These are phyloP conservation scores for Coprinopsis cinerea DNA, from an alignment of 768 basidiomycete species.

Conservation along the genomic window DNA sequence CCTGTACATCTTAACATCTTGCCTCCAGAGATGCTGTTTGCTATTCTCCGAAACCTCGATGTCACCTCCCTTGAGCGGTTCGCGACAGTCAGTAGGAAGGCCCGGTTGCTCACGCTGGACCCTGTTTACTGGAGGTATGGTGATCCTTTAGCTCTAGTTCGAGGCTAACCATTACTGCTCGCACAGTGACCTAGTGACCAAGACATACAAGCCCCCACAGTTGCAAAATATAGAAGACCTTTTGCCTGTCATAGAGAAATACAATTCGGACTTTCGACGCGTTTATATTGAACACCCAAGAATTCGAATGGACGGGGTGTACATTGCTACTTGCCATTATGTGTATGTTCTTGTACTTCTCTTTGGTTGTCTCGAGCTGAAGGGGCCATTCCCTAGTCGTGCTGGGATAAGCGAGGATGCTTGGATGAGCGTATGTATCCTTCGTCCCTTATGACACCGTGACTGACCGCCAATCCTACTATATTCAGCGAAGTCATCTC, in stretches of 20 bases:
- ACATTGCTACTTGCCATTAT: conserved; percentile 90
- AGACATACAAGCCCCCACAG: conserved; percentile 73
- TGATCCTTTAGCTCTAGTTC: conserved; percentile 4
- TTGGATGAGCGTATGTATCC: conserved; percentile 72
- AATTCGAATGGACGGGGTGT: conserved; percentile 80
- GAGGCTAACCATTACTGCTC: background rate
- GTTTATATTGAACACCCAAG: conserved; percentile 82
- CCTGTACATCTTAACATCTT: conserved; percentile 50
- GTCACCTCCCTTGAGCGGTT: conserved; percentile 71
- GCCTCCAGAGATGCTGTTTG: conserved; percentile 73
- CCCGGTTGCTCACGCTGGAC: conserved; percentile 67
- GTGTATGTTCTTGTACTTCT: conserved; percentile 40
- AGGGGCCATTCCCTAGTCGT: conserved; percentile 38
- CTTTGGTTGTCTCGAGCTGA: conserved; percentile 5
- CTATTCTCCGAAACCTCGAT: conserved; percentile 63
- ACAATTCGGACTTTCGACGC: conserved; percentile 62
- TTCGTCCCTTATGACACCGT: conserved; percentile 1
- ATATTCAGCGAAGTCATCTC: conserved; percentile 65
- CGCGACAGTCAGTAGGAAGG: conserved; percentile 65
- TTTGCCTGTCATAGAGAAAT: conserved; percentile 42
- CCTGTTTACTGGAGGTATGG: conserved; percentile 72
- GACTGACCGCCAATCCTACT: conserved; percentile 10
- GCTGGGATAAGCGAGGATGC: conserved; percentile 74
- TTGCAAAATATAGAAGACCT: conserved; percentile 49
- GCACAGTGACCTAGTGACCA: conserved; percentile 55